phyloP scores from a whole-genome alignment of 1,284 basidiomycete genomes.

The Flammula alnicola region DNA sequence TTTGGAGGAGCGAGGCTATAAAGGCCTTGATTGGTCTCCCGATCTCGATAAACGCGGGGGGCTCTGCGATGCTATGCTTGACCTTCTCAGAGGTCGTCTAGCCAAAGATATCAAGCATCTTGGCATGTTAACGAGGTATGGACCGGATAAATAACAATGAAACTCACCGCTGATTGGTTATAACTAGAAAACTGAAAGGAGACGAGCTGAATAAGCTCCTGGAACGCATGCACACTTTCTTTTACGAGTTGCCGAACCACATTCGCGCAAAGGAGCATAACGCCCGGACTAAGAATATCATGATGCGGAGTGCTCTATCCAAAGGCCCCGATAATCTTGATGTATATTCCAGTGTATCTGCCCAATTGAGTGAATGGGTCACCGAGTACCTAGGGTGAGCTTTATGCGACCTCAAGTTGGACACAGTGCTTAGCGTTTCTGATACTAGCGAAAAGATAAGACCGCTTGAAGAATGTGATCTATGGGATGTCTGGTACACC shows the following conservation, averaged over 20 bases:
- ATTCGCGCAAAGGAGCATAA: slow-evolving; percentile 35
- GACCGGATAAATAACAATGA: background rate
- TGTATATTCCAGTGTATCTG: slow-evolving; percentile 18
- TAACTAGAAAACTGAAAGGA: slow-evolving; percentile 49
- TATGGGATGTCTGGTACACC: slow-evolving; percentile 79
- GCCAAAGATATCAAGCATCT: slow-evolving; percentile 48
- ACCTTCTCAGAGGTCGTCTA: slow-evolving; percentile 44
- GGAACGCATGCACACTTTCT: slow-evolving; percentile 42
- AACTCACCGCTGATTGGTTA: background rate
- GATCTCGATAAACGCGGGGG: slow-evolving; percentile 16
- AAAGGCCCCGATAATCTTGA: slow-evolving; percentile 19
- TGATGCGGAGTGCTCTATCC: slow-evolving; percentile 29
- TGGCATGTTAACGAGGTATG: slow-evolving; percentile 52
- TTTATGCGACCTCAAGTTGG: too few species aligned
- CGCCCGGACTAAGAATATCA: slow-evolving; percentile 41
- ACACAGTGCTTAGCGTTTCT: too few species aligned
- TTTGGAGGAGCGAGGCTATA: slow-evolving; percentile 47
- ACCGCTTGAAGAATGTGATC: slow-evolving; percentile 50
- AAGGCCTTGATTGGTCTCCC: slow-evolving; percentile 32
- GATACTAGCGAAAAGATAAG: slow-evolving; percentile 47
- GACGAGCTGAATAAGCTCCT: slow-evolving; percentile 45
- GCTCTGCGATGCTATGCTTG: slow-evolving; percentile 32
- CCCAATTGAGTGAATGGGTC: slow-evolving; percentile 49
- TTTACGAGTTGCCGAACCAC: slow-evolving; percentile 33
- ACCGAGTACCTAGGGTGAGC: slow-evolving; percentile 54